These are phyloP conservation scores for Pelargonium citronellum DNA, from an alignment of 441 rosid species.

Conservation along the genomic window DNA sequence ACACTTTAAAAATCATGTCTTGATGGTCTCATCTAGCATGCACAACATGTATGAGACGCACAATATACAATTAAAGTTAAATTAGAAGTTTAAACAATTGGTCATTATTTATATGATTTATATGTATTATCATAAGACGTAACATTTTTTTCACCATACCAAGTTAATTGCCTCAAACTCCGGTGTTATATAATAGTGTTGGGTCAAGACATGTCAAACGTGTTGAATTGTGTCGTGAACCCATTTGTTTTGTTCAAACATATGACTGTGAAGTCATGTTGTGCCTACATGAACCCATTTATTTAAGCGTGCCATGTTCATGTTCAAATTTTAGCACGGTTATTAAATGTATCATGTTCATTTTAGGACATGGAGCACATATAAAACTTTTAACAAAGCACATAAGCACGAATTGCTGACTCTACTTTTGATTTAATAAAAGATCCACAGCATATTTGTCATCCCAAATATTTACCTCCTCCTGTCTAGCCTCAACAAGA, in stretches of 20 bases:
- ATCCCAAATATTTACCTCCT: conserved; percentile 48
- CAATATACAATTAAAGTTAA: neutral
- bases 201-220: neutral
- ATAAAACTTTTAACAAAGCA: too few relatives aligned
- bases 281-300: too few relatives aligned
- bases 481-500: conserved; percentile 56
- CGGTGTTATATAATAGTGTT: neutral
- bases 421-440: neutral
- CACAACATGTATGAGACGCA: neutral
- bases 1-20: too few relatives aligned
- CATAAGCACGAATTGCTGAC: neutral
- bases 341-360: too few relatives aligned
- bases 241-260: too few relatives aligned
- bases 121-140: neutral
- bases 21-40: too few relatives aligned
- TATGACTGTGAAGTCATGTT: too few relatives aligned
- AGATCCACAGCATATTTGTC: neutral
- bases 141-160: neutral
- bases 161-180: neutral
- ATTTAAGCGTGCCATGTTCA: too few relatives aligned
- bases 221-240: neutral
- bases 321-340: too few relatives aligned
- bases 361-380: too few relatives aligned
- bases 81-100: neutral
- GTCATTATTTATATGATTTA: neutral